These are phyloP conservation scores for Thinopyrum elongatum DNA, from an alignment of 176 grass and related monocot species.

Conservation along the genomic window DNA sequence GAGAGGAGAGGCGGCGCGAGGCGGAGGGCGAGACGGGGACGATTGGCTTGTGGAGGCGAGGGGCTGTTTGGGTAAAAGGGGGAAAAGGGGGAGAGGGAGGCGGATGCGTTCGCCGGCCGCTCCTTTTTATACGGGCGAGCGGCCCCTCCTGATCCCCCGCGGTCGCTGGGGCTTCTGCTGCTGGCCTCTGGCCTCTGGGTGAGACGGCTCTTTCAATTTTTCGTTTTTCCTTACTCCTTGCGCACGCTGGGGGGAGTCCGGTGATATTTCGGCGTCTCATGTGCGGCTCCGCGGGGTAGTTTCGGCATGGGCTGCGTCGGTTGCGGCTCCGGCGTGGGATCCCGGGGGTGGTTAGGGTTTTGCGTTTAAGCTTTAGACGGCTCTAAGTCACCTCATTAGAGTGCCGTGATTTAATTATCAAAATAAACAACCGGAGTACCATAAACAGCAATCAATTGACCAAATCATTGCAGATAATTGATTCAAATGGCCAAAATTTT, in stretches of 20 bases:
- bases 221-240: not conserved
- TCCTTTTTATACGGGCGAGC: slow-evolving; percentile 44
- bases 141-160: not conserved
- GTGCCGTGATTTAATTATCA: not conserved
- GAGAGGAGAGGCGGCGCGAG: slow-evolving; percentile 44
- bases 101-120: slow-evolving; percentile 22
- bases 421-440: not conserved
- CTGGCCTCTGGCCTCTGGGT: slow-evolving; percentile 14
- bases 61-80: slow-evolving; percentile 34
- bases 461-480: not conserved
- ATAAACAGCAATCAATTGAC: not conserved
- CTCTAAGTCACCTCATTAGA: not conserved
- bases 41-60: slow-evolving; percentile 37
- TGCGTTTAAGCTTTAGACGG: not conserved
- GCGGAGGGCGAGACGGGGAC: slow-evolving; percentile 24
- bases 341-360: slow-evolving; percentile 38
- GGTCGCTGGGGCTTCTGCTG: not conserved
- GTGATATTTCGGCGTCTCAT: slow-evolving; percentile 24
- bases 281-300: not conserved
- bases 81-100: not conserved
- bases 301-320: not conserved
- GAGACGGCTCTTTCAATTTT: not conserved
- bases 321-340: not conserved
- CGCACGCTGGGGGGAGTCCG: not conserved
- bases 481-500: not conserved